These are phyloP conservation scores for Lasiodiplodia theobromae DNA, from an alignment of 2,329 filamentous ascomycete genomes.

Conservation along the genomic window DNA sequence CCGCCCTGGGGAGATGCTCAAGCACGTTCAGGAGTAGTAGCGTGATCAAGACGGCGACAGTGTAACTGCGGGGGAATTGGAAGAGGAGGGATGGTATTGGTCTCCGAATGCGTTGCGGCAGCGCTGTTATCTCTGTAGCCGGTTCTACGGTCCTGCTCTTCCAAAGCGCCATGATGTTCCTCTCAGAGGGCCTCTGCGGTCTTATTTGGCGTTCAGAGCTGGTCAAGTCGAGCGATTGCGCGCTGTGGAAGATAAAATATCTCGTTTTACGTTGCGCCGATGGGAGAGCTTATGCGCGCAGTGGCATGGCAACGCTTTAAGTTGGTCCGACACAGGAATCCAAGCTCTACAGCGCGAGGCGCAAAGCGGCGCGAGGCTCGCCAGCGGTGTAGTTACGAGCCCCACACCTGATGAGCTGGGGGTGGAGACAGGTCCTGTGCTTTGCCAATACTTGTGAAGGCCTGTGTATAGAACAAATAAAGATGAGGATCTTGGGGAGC, in stretches of 20 bases:
- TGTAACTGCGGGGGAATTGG: neutral
- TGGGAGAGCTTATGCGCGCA: neutral
- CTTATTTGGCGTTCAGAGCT: neutral
- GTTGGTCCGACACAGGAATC: neutral
- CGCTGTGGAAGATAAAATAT: neutral
- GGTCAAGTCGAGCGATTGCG: neutral
- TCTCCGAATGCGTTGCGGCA: neutral
- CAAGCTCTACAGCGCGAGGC: neutral
- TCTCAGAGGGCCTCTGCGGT: neutral
- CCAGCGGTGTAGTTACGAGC: neutral
- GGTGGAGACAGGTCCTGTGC: neutral
- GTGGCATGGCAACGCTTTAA: neutral
- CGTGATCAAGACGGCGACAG: neutral
- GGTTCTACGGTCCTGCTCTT: neutral
- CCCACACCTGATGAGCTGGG: slow-evolving; percentile 13
- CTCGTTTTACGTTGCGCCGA: neutral
- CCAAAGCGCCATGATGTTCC: neutral
- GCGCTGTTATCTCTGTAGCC: neutral
- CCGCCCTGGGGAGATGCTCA: neutral
- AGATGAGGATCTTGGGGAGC: neutral
- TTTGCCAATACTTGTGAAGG: neutral
- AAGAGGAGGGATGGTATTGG: neutral
- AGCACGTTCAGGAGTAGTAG: neutral
- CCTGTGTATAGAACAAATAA: neutral
- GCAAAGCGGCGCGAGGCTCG: neutral